Conservation (phyloP, 1,139 yeast species). For the Diutina ranongensis region DNA sequence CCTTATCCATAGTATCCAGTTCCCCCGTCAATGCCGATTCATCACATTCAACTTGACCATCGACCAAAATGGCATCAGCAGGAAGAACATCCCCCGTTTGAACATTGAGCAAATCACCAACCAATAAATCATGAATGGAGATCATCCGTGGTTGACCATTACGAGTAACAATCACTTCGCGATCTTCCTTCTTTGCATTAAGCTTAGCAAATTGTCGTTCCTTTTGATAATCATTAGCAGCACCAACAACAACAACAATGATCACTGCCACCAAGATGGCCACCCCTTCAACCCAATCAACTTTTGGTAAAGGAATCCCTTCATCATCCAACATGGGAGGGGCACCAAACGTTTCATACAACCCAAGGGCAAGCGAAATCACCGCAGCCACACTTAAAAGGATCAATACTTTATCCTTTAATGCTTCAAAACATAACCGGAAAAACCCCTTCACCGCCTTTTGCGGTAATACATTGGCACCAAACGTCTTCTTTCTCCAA, state of each 20-base stretch:
- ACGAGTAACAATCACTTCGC: constrained; percentile 67
- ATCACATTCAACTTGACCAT: constrained; percentile 79
- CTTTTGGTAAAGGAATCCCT: constrained; percentile 63
- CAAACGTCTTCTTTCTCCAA: constrained; percentile 40
- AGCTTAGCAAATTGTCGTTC: constrained; percentile 86
- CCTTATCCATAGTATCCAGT: constrained; percentile 66
- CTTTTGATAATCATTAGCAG: constrained; percentile 91
- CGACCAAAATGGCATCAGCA: constrained; percentile 70
- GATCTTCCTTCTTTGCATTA: constrained; percentile 78
- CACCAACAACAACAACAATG: constrained; percentile 88
- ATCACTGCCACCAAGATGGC: constrained; percentile 88
- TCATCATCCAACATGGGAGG: constrained; percentile 68
- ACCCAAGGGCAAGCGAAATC: constrained; percentile 78
- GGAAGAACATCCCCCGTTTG: constrained; percentile 96
- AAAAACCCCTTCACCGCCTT: constrained; percentile 57
- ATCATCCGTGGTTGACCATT: constrained; percentile 58
- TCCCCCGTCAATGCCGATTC: constrained; percentile 94
- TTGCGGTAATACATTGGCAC: constrained; percentile 62
- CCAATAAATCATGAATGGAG: constrained; percentile 65
- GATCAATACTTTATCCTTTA: constrained; percentile 85
- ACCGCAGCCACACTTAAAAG: constrained; percentile 78
- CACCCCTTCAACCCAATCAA: constrained; percentile 98
- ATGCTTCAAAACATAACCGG: constrained; percentile 64
- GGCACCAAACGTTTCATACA: constrained; percentile 86
- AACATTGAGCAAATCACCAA: constrained; percentile 72